These are phyloP conservation scores for Penicillium coprophilum DNA, from an alignment of 495 filamentous ascomycete genomes.

Conservation along the genomic window DNA sequence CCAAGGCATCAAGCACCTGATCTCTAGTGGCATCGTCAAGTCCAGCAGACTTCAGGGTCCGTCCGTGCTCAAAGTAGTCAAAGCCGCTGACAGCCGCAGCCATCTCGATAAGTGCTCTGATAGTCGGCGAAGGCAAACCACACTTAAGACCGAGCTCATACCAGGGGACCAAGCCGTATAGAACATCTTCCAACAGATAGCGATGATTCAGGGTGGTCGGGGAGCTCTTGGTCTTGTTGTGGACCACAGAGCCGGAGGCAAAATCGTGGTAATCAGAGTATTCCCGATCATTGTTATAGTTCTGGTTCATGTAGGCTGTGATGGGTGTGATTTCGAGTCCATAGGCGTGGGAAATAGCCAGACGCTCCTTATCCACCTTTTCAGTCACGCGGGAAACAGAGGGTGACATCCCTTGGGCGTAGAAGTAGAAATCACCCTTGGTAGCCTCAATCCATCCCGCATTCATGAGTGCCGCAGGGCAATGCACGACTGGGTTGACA, in stretches of 20 bases:
- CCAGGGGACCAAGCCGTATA: slow-evolving; percentile 19
- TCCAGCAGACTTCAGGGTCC: slow-evolving; percentile 77
- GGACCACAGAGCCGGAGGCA: slow-evolving; percentile 17
- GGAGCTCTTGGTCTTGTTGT: slow-evolving; percentile 25
- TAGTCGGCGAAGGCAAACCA: slow-evolving; percentile 21
- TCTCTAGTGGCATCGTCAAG: slow-evolving; percentile 70
- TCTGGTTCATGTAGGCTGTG: slow-evolving; percentile 23
- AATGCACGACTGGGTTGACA: slow-evolving; percentile 24
- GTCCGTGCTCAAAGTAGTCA: slow-evolving; percentile 85
- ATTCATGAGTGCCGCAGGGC: slow-evolving; percentile 22
- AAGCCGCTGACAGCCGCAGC: slow-evolving; percentile 34
- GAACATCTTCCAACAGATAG: slow-evolving; percentile 21
- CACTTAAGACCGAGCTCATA: slow-evolving; percentile 21
- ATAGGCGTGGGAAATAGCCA: slow-evolving; percentile 20
- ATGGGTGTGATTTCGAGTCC: slow-evolving; percentile 17
- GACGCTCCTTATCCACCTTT: slow-evolving; percentile 17
- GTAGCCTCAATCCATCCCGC: slow-evolving; percentile 24
- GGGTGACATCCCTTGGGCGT: slow-evolving; percentile 23
- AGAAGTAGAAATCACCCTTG: slow-evolving; percentile 25
- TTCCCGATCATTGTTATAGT: slow-evolving; percentile 17
- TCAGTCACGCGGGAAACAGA: slow-evolving; percentile 20
- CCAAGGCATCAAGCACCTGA: slow-evolving; percentile 73
- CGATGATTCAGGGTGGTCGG: slow-evolving; percentile 18
- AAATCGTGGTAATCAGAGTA: slow-evolving; percentile 21
- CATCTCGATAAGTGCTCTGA: slow-evolving; percentile 21